These are phyloP conservation scores for Acanthamoeba castellanii DNA, from an alignment of 208 protist species.

Conservation along the genomic window DNA sequence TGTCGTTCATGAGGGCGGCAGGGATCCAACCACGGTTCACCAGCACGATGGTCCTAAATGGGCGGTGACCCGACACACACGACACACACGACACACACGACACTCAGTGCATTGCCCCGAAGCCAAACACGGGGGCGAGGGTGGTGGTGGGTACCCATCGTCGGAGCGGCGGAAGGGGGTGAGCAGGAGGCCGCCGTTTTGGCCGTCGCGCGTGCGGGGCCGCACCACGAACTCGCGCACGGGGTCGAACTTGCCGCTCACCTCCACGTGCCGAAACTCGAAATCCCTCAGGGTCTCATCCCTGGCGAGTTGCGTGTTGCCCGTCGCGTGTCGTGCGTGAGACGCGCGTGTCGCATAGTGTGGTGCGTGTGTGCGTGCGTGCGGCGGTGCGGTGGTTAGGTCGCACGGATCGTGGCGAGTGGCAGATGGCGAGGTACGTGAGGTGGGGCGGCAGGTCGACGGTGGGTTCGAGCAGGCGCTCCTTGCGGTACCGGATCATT, in stretches of 20 bases:
- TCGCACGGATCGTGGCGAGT: background rate
- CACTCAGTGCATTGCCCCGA: no score
- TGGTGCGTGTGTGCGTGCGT: background rate
- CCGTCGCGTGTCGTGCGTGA: no score
- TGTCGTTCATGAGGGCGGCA: slow-evolving; percentile 30
- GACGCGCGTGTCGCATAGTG: no score
- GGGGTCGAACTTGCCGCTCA: slow-evolving; percentile 18
- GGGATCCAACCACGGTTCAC: slow-evolving; percentile 43
- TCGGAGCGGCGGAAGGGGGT: slow-evolving; percentile 39
- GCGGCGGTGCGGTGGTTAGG: background rate
- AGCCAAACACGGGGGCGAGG: background rate
- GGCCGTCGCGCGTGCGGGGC: slow-evolving; percentile 14
- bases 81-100: no score
- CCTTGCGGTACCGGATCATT: slow-evolving; percentile 3
- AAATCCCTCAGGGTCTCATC: slow-evolving; percentile 9
- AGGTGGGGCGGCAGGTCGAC: slow-evolving; percentile 2
- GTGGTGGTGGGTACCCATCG: background rate
- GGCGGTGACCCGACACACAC: background rate
- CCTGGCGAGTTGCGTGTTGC: background rate
- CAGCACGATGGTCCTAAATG: slow-evolving; percentile 11
- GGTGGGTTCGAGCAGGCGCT: slow-evolving; percentile 11
- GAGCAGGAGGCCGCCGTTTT: slow-evolving; percentile 14
- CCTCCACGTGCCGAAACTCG: slow-evolving; percentile 36
- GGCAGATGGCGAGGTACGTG: background rate
- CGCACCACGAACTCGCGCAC: slow-evolving; percentile 15